phyloP scores from a whole-genome alignment of 768 basidiomycete genomes.

The Pluteus cervinus region DNA sequence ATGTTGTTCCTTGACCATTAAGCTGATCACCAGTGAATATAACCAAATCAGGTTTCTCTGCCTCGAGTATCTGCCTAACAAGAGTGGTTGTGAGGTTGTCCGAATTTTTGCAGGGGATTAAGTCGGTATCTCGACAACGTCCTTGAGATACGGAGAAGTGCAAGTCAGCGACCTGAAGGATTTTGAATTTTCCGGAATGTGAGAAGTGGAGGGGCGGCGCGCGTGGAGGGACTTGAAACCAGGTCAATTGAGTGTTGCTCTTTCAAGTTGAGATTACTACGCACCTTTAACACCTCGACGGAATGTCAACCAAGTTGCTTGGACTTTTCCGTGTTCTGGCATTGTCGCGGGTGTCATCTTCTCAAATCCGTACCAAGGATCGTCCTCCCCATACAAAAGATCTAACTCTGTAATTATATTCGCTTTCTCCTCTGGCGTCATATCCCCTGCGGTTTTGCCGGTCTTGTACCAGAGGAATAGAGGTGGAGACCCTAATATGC shows the following conservation, averaged over 20 bases:
- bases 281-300: constrained; percentile 71
- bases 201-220: constrained; percentile 83
- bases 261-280: too few relatives aligned
- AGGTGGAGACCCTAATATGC: constrained; percentile 47
- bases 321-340: constrained; percentile 29
- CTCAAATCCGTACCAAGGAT: constrained; percentile 85
- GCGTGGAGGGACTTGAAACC: constrained; percentile 49
- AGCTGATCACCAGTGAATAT: constrained; percentile 93
- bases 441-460: constrained; percentile 57
- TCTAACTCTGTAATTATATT: constrained; percentile 89
- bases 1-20: constrained; percentile 85
- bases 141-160: constrained; percentile 86
- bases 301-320: constrained; percentile 60
- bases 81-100: constrained; percentile 79
- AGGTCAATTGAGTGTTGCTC: too few relatives aligned
- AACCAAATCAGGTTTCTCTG: constrained; percentile 85
- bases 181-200: constrained; percentile 77
- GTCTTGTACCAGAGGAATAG: constrained; percentile 76
- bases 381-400: constrained; percentile 78
- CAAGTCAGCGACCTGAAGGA: constrained; percentile 88
- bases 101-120: constrained; percentile 51
- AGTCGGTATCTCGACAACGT: constrained; percentile 66
- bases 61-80: constrained; percentile 62
- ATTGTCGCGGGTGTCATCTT: constrained; percentile 59
- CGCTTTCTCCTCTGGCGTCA: constrained; percentile 49